A percentile compares a stretch with the other conserved stretches of the same genome.
These are phyloP conservation scores for Pseudogymnoascus sp. DNA, from an alignment of 2,329 filamentous ascomycete genomes.

Conservation along the genomic window DNA sequence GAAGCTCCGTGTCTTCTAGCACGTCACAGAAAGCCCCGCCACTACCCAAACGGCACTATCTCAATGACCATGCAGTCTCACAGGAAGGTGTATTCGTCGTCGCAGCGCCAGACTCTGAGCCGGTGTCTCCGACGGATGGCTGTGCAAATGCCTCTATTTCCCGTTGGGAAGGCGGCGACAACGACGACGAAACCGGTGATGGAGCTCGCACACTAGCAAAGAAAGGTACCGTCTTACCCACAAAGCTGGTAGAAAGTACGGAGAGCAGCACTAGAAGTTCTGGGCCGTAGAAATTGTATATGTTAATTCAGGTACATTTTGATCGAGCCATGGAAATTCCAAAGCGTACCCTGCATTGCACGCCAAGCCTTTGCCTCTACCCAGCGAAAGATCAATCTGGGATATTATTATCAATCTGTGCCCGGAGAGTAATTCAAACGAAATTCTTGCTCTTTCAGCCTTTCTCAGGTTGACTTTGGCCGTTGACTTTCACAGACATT, in stretches of 20 bases:
- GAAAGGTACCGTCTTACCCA: not conserved
- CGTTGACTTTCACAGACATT: not conserved
- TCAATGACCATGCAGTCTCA: slow-evolving; percentile 28
- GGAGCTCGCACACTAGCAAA: too few species aligned
- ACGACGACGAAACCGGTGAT: not conserved
- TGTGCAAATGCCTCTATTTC: not conserved
- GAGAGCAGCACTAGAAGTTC: not conserved
- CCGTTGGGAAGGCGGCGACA: not conserved
- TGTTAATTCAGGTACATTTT: not conserved
- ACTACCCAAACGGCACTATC: slow-evolving; percentile 38
- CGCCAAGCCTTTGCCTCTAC: not conserved
- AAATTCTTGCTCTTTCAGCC: not conserved
- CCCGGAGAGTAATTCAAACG: not conserved
- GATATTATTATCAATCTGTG: not conserved
- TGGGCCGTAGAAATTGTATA: not conserved
- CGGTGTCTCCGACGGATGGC: slow-evolving; percentile 38
- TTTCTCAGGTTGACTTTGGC: not conserved
- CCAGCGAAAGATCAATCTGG: not conserved
- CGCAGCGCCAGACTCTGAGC: slow-evolving; percentile 53
- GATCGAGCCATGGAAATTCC: not conserved
- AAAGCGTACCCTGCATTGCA: not conserved
- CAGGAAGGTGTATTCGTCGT: slow-evolving; percentile 45
- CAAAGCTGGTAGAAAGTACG: not conserved
- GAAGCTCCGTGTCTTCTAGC: not conserved
- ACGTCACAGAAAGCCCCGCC: slow-evolving; percentile 30